phyloP scores from a whole-genome alignment of 352 stramenopile species.

The Globisporangium irregulare region DNA sequence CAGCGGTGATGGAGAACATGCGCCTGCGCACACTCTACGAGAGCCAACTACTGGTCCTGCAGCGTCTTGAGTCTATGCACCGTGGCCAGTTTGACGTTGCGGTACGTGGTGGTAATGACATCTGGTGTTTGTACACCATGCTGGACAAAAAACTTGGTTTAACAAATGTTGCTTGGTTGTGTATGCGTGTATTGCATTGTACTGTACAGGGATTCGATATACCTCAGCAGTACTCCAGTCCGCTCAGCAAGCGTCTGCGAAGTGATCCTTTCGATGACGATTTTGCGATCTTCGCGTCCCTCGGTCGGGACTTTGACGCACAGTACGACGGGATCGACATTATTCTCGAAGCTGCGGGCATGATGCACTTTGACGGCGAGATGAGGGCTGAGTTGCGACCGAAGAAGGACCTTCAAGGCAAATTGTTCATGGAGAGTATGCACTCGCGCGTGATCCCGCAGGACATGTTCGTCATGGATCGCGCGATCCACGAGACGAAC shows the following conservation, averaged over 20 bases:
- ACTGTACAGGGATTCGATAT: not conserved
- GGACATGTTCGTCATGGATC: not conserved
- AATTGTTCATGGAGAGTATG: slow-evolving; percentile 23
- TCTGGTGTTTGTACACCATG: not conserved
- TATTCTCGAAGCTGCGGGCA: slow-evolving; percentile 23
- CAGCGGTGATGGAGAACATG: slow-evolving; percentile 33
- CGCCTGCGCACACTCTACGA: slow-evolving; percentile 28
- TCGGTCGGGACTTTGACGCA: slow-evolving; percentile 23
- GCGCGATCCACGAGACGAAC: slow-evolving; percentile 3
- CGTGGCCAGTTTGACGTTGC: slow-evolving; percentile 13
- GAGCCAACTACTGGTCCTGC: slow-evolving; percentile 31
- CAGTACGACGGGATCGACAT: slow-evolving; percentile 27
- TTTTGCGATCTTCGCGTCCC: slow-evolving; percentile 28
- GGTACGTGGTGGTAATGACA: not conserved
- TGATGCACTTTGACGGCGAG: slow-evolving; percentile 28
- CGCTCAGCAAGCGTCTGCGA: slow-evolving; percentile 1
- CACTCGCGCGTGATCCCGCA: slow-evolving; percentile 4
- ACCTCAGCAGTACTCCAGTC: not conserved
- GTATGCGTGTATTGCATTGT: not conserved
- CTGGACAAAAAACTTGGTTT: not conserved
- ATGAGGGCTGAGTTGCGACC: not conserved
- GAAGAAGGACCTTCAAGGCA: slow-evolving; percentile 2
- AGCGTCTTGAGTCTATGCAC: slow-evolving; percentile 32
- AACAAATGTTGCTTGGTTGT: not conserved
- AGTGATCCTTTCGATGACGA: slow-evolving; percentile 11